Conservation (phyloP, 1,139 yeast species). For the Citeromyces hawaiiensis region DNA sequence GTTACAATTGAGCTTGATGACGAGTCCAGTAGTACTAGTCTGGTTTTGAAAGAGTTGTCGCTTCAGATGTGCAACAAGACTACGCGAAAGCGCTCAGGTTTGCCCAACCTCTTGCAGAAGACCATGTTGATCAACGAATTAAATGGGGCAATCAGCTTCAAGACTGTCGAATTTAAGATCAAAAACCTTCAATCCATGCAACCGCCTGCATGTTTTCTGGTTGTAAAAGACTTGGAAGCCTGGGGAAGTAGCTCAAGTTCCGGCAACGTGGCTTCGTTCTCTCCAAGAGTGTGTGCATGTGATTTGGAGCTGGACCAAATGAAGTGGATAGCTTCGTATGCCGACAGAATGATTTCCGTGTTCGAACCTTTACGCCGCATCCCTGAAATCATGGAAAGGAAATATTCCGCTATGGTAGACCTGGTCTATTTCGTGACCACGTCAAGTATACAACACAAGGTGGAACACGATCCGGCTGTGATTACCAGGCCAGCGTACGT, state of each 20-base stretch:
- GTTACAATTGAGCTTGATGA: not conserved
- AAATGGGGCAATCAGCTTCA: not conserved
- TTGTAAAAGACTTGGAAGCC: not conserved
- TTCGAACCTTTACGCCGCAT: not conserved
- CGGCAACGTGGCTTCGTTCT: not conserved
- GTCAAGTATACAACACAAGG: constrained; percentile 46
- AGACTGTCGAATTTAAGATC: not conserved
- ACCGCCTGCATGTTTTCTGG: not conserved
- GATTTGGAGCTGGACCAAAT: not conserved
- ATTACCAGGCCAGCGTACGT: constrained; percentile 81
- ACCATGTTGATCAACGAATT: not conserved
- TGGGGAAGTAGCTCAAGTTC: not conserved
- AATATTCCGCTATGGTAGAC: constrained; percentile 9
- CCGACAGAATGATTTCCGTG: constrained; percentile 16
- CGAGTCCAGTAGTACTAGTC: not conserved
- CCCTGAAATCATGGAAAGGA: not conserved
- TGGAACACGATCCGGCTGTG: constrained; percentile 80
- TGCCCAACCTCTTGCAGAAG: not conserved
- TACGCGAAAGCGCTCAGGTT: not conserved
- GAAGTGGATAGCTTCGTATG: not conserved
- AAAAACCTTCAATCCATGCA: not conserved
- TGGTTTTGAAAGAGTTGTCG: not conserved
- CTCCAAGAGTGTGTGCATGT: not conserved
- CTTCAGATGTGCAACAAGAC: not conserved
- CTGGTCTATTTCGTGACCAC: constrained; percentile 42